Base-by-base conservation (phyloP, 2,329 filamentous ascomycete genomes). In the Aspergillus thermomutatus region DNA sequence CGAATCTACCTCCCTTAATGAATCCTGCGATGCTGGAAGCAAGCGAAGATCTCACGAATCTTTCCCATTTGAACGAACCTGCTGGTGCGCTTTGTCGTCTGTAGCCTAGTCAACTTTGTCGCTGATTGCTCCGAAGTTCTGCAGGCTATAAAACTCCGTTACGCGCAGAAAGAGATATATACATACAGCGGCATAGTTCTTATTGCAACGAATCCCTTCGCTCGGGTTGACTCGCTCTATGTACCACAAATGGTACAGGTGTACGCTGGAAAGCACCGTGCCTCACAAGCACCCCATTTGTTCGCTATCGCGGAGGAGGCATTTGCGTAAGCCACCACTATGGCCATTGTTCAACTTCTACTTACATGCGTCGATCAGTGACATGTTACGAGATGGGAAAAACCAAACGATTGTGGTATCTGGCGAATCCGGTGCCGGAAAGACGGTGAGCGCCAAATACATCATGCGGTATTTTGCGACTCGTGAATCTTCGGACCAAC, bases 401-500 rank as follows among this genome's bases (percentile, higher is more conserved):
- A 99, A 99, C 78, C 94, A 99, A 80, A 99, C 94, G 41, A 91
- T 99, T 62, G 94, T 99, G 53, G 94, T 99, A n/a, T 99, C 94
- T 37, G 94, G 94, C 74, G 94, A 99, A 77, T 99, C 94, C 54
- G 94, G 94, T 84, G 94, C 94, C 62, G 94, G 94, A 71, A 99
- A 99, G 81, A 99, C 94, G 4, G 94, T 99, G 74, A 97, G 93
- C 77, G 94, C 94, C 68, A 99, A 99, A 80, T 97, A 99, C 78
- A 97, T 99, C 74, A 99, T 99, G 94, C 87, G 94, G 69, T 99
- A 99, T 80, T 99, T 99, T 77, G 94, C 94, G 61, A 99, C 94
- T 46, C 87, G 94, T 84, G 94, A 97, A 77, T 89, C 92, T 7
- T 92, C 94, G 55, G 91, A 95, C 68, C 90, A 92, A 72, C 88